phyloP scores from a whole-genome alignment of 345 rosid species.

The Gossypium mustelinum region DNA sequence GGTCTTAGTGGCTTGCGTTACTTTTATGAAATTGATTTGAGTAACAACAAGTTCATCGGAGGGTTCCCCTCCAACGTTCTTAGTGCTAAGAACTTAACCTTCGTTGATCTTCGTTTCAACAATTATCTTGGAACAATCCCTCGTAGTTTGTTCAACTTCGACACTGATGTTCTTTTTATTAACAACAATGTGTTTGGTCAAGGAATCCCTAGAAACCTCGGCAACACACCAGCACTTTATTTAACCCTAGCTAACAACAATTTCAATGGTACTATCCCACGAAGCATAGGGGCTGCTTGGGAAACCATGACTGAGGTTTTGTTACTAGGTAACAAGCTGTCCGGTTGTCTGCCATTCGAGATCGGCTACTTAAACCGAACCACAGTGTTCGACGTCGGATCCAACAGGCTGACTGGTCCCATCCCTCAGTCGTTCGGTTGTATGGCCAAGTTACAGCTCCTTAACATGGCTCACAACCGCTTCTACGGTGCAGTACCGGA shows the following conservation, averaged over 20 bases:
- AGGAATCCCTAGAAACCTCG: constrained; percentile 21
- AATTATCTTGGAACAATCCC: constrained; percentile 19
- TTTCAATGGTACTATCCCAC: constrained; percentile 26
- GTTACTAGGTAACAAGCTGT: constrained; percentile 23
- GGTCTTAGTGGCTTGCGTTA: constrained; percentile 3
- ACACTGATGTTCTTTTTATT: constrained; percentile 27
- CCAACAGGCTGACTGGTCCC: constrained; percentile 23
- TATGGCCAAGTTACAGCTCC: constrained; percentile 13
- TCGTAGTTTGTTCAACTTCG: constrained; percentile 20
- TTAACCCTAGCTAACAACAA: constrained; percentile 29
- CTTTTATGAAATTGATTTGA: constrained; percentile 28
- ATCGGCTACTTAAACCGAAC: constrained; percentile 21
- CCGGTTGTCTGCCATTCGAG: constrained; percentile 28
- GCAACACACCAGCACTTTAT: constrained; percentile 27
- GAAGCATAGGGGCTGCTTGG: constrained; percentile 27
- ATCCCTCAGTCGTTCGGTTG: constrained; percentile 32
- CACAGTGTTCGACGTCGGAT: constrained; percentile 23
- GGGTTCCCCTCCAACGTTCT: constrained; percentile 24
- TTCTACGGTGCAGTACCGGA: constrained; percentile 27
- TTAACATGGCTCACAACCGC: constrained; percentile 26
- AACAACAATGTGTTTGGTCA: constrained; percentile 23
- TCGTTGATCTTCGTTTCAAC: constrained; percentile 29
- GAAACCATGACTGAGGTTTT: constrained; percentile 17
- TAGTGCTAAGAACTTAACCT: constrained; percentile 15
- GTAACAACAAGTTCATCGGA: constrained; percentile 26